Evolutionary conservation across 208 protist species (phyloP), one percentile per base, ranked within the genome.

Genomic region (Leishmania lainsoni): DNA sequence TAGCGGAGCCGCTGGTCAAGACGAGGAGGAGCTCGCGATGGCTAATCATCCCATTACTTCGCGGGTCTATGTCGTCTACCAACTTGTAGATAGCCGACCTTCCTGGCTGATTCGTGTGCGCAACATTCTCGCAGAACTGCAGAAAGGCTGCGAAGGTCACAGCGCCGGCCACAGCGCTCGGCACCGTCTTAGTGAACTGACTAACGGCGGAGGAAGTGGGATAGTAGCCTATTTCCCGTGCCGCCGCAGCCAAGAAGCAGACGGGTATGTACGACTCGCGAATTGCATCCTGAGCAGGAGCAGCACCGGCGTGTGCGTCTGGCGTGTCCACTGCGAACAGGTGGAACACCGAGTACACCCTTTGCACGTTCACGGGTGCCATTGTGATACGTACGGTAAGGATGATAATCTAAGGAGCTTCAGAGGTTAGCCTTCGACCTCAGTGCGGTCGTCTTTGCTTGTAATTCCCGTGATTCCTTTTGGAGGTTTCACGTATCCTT

Each of bases 201-300:
- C 81, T 32, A 26, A 91, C 22, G 9, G 61, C 29, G 29, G 79
- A 56, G 20, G 63, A 42, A 17, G 86, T 92, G 32, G 91, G 91
- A 76, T 90, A 94, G 75, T 92, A 93, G 16, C 91, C 89, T 49
- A 88, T 82, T 76, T 92, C 91, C 17, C 88, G 91, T 32, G 81
- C 77, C 12, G 90, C 87, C 45, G 79, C 66, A 20, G 80, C 59
- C 20, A 84, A 26, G 72, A 88, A 81, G 78, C 76, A 84, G 65
- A 52, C 59, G n/a, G 92, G 92, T 48, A 95, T 84, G 82, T 89
- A 91, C 22, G 85, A 63, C 66, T 93, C 87, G 12, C 51, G 54
- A 3, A 72, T 76, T 10, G 42, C 78, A 52, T 51, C 66, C 5
- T 35, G 1, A 9, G 42, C 39, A 17, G 52, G 10, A 45, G 42